A percentile compares a stretch with the other conserved stretches of the same genome.
phyloP scores from a whole-genome alignment of 176 grass and related monocot species.

The Cenchrus americanus region DNA sequence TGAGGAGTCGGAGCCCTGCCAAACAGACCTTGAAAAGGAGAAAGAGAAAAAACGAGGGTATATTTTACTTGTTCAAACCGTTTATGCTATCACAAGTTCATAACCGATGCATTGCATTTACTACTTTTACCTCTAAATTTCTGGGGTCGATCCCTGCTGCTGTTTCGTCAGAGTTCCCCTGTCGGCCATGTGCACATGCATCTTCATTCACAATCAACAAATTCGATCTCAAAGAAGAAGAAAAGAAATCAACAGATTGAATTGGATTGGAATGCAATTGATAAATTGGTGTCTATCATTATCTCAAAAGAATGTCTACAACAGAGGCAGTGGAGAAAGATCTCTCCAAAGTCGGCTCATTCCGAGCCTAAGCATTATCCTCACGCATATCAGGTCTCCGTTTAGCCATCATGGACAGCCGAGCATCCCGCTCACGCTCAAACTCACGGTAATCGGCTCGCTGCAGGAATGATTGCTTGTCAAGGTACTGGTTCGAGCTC shows the following conservation, averaged over 20 bases:
- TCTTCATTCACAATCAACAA: background rate
- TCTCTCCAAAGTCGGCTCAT: constrained; percentile 11
- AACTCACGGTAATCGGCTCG: constrained; percentile 87
- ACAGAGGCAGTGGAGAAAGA: background rate
- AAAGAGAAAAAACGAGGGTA: no score
- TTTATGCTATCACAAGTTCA: no score
- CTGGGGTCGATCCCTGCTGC: no score
- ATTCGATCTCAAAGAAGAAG: background rate
- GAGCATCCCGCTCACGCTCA: constrained; percentile 86
- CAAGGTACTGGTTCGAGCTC: constrained; percentile 95
- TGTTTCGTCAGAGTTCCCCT: background rate
- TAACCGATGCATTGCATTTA: no score
- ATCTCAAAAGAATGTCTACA: constrained; percentile 44
- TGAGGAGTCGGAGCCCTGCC: no score
- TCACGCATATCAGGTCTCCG: constrained; percentile 63
- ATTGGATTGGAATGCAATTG: constrained; percentile 3
- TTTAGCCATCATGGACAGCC: constrained; percentile 75
- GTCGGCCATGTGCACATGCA: background rate
- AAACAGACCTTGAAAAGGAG: no score
- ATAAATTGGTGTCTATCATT: constrained; percentile 25
- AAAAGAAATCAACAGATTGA: background rate
- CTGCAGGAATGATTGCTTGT: constrained; percentile 91
- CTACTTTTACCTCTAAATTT: background rate
- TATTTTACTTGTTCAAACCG: no score
- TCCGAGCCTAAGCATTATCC: constrained; percentile 55